Conservation (phyloP, 805 yeast genomes). For the Saccharomycopsis schoenii region DNA sequence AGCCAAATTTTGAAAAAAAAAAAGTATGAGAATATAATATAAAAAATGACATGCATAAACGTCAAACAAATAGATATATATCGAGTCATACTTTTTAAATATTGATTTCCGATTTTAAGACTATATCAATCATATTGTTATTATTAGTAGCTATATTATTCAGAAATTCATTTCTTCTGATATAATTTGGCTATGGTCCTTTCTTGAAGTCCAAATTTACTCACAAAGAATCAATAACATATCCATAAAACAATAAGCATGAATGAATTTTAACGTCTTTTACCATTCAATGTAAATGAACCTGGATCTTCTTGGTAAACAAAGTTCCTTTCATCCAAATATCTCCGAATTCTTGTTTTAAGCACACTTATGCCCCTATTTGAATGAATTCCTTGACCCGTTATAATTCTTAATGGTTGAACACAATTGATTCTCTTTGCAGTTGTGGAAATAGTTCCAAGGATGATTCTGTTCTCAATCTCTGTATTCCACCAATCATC, state of each 20-base stretch:
- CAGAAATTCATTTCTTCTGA: neutral
- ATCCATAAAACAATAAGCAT: no score
- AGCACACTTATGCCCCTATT: constrained; percentile 45
- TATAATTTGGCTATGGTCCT: no score
- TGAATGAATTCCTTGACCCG: constrained; percentile 69
- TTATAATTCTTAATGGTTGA: constrained; percentile 38
- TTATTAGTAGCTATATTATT: neutral
- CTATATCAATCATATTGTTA: no score
- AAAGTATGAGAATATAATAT: no score
- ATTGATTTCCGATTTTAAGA: no score
- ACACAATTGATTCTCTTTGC: constrained; percentile 32
- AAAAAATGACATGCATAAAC: no score
- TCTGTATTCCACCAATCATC: constrained; percentile 59
- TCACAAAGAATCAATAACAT: neutral
- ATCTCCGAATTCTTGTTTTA: constrained; percentile 31
- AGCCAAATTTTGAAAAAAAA: no score
- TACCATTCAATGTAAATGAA: constrained; percentile 36
- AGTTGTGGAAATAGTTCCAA: constrained; percentile 28
- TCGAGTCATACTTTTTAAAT: no score
- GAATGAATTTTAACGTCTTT: constrained; percentile 3
- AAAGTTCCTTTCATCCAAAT: constrained; percentile 31
- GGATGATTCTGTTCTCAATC: constrained; percentile 30
- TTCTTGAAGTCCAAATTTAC: no score
- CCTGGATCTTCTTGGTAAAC: constrained; percentile 39
- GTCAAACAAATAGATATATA: no score